Base-by-base conservation (phyloP, 2,329 filamentous ascomycete genomes). In the Polychaeton citri region DNA sequence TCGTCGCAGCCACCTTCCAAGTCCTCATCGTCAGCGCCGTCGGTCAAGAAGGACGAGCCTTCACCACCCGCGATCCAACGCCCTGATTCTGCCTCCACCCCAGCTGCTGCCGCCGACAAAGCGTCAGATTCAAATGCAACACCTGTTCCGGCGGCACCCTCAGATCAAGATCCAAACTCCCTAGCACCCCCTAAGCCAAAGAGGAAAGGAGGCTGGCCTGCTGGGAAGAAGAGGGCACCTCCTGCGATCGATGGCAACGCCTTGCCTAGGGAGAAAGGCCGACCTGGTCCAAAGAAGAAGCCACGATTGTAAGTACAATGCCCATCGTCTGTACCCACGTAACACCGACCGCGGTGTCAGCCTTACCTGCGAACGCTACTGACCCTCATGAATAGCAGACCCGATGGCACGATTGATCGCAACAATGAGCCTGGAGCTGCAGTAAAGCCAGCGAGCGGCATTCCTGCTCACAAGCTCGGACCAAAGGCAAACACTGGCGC, bases 281-380 rank as follows among this genome's bases (percentile, higher is more conserved):
- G 93, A 65, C 88, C 90, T 5, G 88, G 88, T 5, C 88, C 88
- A 0, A 96, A 95, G 74, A 94, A 95, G 75, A 94, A 92, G 66
- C 79, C 82, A 46, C 79, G 81, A 69, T 64, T 94, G 88, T 95
- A 80, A 65, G 86, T 80, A 37, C 4, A 17, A 10, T 32, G 13
- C 3, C 10, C 12, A 10, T 32, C 24, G 12, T 12, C 7, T 7
- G 15, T 28, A 12, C 30, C 30, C 12, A 16, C 30, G 12, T 16
- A 6, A 16, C 30, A 16, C 17, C 30, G 10, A 32, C 30, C 5
- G 10, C 30, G 12, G 18, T 16, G 3, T 17, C 5, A 17, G 10
- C 30, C 30, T 32, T 16, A 17, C 10, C 30, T 19, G 24, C 5
- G 7, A 30, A 20, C 6, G 5, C 34, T 36, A 38, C 49, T 54